These are phyloP conservation scores for Cryptosporidium parvum DNA, from an alignment of 169 alveolate species.

Conservation along the genomic window DNA sequence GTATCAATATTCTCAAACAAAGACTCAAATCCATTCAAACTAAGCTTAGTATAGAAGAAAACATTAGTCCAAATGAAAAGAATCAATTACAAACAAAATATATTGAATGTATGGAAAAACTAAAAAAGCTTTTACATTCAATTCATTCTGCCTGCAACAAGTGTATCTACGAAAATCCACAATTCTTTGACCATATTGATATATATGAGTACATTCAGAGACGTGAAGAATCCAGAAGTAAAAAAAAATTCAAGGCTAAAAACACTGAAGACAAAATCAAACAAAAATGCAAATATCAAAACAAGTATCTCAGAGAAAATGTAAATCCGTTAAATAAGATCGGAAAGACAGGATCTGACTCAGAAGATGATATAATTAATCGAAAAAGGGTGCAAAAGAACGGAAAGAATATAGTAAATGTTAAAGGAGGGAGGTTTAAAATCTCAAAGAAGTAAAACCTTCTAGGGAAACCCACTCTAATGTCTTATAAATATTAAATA, in stretches of 20 bases:
- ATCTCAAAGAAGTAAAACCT: not conserved
- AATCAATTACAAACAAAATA: slow-evolving; percentile 4
- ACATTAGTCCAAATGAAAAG: not conserved
- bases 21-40: slow-evolving; percentile 9
- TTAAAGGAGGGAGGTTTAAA: slow-evolving; percentile 59
- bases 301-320: not conserved
- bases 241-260: not conserved
- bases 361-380: slow-evolving; percentile 31
- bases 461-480: not conserved
- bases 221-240: slow-evolving; percentile 35
- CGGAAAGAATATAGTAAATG: slow-evolving; percentile 23
- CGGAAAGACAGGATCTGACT: not conserved
- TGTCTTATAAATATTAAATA: not conserved
- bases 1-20: slow-evolving; percentile 40
- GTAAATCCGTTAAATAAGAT: not conserved
- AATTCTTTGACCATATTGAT: slow-evolving; percentile 54
- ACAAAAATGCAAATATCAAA: not conserved
- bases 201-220: slow-evolving; percentile 36
- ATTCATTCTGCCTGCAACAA: slow-evolving; percentile 47
- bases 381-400: not conserved
- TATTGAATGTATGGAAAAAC: not conserved
- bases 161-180: slow-evolving; percentile 58
- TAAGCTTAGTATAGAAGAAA: not conserved
- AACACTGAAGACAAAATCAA: not conserved
- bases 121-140: slow-evolving; percentile 15